These are phyloP conservation scores for Caloboletus inedulis DNA, from an alignment of 1,284 basidiomycete genomes.

Conservation along the genomic window DNA sequence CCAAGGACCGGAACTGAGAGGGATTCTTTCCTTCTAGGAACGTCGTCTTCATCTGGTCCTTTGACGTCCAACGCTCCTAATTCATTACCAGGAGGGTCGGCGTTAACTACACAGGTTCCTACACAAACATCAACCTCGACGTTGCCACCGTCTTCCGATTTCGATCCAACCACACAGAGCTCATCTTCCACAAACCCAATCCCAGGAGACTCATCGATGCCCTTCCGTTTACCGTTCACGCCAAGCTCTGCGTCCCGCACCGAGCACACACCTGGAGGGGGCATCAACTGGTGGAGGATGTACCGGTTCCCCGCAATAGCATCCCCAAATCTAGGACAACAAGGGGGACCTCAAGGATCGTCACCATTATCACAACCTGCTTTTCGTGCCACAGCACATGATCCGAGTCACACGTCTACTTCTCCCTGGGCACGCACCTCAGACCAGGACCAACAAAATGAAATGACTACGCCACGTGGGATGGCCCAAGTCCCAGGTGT, in stretches of 20 bases:
- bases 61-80: constrained; percentile 7
- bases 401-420: constrained; percentile 16
- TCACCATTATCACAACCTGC: constrained; percentile 19
- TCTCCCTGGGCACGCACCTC: constrained; percentile 18
- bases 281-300: constrained; percentile 78
- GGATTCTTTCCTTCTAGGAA: constrained; percentile 18
- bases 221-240: constrained; percentile 29
- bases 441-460: constrained; percentile 25
- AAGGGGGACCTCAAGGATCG: constrained; percentile 18
- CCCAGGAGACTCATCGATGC: constrained; percentile 26
- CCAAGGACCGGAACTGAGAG: constrained; percentile 6
- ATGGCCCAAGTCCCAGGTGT: constrained; percentile 13
- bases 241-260: constrained; percentile 33
- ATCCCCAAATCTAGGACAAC: constrained; percentile 28
- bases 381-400: constrained; percentile 19
- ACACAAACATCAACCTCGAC: constrained; percentile 6
- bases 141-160: not conserved
- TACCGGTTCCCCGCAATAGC: constrained; percentile 71
- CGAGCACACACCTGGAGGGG: constrained; percentile 38
- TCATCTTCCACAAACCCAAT: constrained; percentile 8
- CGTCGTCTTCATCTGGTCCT: constrained; percentile 11
- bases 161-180: constrained; percentile 1
- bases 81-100: constrained; percentile 6
- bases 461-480: constrained; percentile 15
- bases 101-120: constrained; percentile 1